Conservation (phyloP, 768 basidiomycete genomes). For the Termitomyces sp. region DNA sequence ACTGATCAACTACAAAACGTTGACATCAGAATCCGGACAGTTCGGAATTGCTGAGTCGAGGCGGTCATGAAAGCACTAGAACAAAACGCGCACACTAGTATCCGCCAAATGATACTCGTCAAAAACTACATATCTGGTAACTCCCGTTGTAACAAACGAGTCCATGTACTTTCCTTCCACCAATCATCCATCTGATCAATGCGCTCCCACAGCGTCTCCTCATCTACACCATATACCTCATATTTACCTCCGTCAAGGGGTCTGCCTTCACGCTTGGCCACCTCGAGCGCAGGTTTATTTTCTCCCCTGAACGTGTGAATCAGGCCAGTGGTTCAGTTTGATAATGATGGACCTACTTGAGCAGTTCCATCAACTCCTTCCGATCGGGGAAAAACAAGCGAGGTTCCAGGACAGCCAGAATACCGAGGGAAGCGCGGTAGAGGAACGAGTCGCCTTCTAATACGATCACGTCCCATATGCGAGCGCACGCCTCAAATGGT, state of each 20-base stretch:
- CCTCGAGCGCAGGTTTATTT: slow-evolving; percentile 77
- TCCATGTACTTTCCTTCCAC: slow-evolving; percentile 94
- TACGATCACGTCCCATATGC: slow-evolving; percentile 83
- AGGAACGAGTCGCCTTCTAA: slow-evolving; percentile 90
- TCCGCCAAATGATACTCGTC: not conserved
- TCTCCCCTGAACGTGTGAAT: slow-evolving; percentile 52
- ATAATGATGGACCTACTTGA: slow-evolving; percentile 44
- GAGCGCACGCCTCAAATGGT: slow-evolving; percentile 87
- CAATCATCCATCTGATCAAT: slow-evolving; percentile 82
- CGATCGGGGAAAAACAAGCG: slow-evolving; percentile 86
- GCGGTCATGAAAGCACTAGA: not conserved
- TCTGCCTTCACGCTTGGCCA: slow-evolving; percentile 68
- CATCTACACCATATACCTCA: slow-evolving; percentile 81
- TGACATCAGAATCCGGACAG: not conserved
- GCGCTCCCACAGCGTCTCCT: slow-evolving; percentile 81
- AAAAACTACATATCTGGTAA: slow-evolving; percentile 64
- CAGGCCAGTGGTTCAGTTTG: not conserved
- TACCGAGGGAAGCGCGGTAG: slow-evolving; percentile 78
- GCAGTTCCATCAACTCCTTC: slow-evolving; percentile 71
- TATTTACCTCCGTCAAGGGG: slow-evolving; percentile 69
- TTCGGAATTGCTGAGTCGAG: not conserved
- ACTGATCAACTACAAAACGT: not conserved
- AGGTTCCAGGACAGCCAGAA: slow-evolving; percentile 78
- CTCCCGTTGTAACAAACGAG: slow-evolving; percentile 73
- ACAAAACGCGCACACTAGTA: not conserved